These are phyloP conservation scores for Pseudofabraea citricarpa DNA, from an alignment of 2,329 filamentous ascomycete species.

Conservation along the genomic window DNA sequence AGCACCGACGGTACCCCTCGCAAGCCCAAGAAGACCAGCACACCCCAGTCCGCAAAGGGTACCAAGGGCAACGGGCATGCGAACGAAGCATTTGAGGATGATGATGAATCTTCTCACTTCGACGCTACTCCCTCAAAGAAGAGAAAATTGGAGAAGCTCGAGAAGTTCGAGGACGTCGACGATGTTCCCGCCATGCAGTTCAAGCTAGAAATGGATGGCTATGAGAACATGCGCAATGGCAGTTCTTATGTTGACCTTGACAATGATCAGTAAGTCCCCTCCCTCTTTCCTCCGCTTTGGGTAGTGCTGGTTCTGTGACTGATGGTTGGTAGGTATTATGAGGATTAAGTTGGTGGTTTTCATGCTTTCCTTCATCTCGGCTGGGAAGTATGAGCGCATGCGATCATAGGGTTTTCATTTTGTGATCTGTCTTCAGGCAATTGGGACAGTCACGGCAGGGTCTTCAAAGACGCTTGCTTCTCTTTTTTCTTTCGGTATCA, in stretches of 20 bases:
- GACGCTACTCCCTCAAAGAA: conserved; percentile 8
- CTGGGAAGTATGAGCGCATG: no score
- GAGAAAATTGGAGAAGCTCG: conserved; percentile 11
- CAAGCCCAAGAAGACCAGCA: not conserved
- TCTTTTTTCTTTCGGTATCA: no score
- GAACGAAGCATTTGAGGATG: conserved; percentile 1
- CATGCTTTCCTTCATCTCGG: no score
- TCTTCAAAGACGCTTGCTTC: no score
- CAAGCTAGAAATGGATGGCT: no score
- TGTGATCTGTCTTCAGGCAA: no score
- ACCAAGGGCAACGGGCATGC: not conserved
- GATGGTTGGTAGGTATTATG: no score
- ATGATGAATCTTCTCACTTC: conserved; percentile 2
- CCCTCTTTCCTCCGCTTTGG: not conserved
- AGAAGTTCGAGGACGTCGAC: conserved; percentile 7
- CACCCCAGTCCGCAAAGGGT: conserved; percentile 1
- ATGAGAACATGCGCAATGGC: no score
- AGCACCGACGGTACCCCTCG: conserved; percentile 1
- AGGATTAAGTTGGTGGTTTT: no score
- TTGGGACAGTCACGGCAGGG: no score
- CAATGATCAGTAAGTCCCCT: not conserved
- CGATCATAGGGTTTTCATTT: no score
- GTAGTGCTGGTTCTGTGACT: no score
- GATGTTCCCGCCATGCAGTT: conserved; percentile 6
- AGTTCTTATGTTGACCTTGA: not conserved